Conservation (phyloP, 345 rosid genomes). For the Eucalyptus guilfoylei region DNA sequence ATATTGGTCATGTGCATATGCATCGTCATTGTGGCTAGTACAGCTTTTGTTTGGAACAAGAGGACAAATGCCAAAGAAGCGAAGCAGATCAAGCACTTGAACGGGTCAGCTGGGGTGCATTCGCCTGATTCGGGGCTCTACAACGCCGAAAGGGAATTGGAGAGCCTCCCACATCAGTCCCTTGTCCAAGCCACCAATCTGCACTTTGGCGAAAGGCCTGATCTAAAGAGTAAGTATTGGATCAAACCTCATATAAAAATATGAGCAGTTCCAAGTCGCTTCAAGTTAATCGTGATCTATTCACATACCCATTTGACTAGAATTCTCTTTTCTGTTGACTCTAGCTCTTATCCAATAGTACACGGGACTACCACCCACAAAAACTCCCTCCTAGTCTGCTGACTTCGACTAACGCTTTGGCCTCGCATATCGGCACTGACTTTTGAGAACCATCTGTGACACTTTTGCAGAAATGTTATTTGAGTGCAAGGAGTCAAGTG, state of each 20-base stretch:
- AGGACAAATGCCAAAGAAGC: slow-evolving; percentile 12
- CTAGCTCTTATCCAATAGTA: background rate
- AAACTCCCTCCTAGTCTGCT: background rate
- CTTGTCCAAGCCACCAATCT: slow-evolving; percentile 30
- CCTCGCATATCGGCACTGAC: background rate
- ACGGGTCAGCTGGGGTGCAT: background rate
- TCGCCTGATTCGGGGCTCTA: background rate
- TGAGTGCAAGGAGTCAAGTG: slow-evolving; percentile 35
- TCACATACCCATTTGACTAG: background rate
- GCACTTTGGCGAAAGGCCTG: slow-evolving; percentile 56
- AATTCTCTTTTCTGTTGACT: background rate
- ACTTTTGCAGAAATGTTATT: slow-evolving; percentile 29
- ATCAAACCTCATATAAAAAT: background rate
- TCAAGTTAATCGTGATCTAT: background rate
- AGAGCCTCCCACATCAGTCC: slow-evolving; percentile 47
- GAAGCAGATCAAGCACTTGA: slow-evolving; percentile 18
- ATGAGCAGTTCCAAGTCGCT: background rate
- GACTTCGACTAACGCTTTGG: background rate
- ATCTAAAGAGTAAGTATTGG: slow-evolving; percentile 43
- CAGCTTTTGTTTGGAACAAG: slow-evolving; percentile 61
- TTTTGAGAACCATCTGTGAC: background rate
- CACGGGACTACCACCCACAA: background rate
- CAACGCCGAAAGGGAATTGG: slow-evolving; percentile 30
- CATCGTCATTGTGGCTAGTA: slow-evolving; percentile 32
- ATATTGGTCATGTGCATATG: slow-evolving; percentile 27